Evolutionary conservation across 208 protist species (phyloP), one percentile per base, ranked within the genome.

Genomic region (Borovskyia barvae): DNA sequence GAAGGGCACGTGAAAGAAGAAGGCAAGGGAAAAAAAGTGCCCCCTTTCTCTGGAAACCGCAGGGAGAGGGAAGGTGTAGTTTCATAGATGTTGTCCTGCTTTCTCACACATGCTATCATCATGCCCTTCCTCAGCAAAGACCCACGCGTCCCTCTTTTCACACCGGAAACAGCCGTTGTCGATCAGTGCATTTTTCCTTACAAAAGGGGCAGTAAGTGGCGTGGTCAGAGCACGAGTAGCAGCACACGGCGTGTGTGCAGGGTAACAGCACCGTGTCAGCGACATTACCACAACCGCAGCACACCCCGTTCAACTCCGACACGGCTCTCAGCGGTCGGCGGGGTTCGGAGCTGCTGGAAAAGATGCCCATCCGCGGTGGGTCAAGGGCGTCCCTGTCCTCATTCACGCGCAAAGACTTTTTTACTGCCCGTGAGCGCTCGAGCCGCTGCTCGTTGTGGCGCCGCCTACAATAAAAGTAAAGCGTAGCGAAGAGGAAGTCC

Each of bases 231-330:
- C 77, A 84, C 15, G 49, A 43, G 39, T 37, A 67, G 65, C 77
- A 84, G 57, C 77, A 84, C 6, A 80, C 72, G 22, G 73, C 77
- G 45, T 84, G 77, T 30, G 61, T 63, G 64, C 77, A 84, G 25
- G 77, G 77, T 4, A 84, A 50, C 26, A 84, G 49, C 11, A 84
- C 68, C 19, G 61, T 67, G 47, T 84, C 62, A 6, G 77, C 77
- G 22, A 70, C 57, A 15, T 51, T 48, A 17, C 72, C 73, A 28
- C 77, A 84, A 11, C 77, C 77, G 29, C 77, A 84, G 47, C 77
- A 84, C n/a, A 49, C 39, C 20, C 73, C 73, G 42, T 84, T 61
- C 26, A 84, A 58, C 43, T 77, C 64, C 22, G 64, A 72, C 7
- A 74, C 60, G 3, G 53, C 40, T n/a, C 63, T 60, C 30, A 80